Conservation (phyloP, 495 filamentous ascomycete species). For the Penicillium daleae region DNA sequence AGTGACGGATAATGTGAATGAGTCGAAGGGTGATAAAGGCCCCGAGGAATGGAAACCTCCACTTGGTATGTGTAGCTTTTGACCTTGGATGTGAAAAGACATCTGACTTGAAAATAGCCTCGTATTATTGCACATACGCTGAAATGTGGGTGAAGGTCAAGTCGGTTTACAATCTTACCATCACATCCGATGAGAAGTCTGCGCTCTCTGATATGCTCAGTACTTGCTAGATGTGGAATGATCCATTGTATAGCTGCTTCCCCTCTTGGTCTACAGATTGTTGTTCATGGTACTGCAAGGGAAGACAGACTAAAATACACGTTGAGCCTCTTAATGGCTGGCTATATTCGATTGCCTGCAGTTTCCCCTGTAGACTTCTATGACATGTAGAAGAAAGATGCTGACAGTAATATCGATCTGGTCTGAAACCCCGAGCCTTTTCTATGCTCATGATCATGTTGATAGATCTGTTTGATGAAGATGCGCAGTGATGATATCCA, state of each 20-base stretch:
- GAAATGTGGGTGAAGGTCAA: slow-evolving; percentile 74
- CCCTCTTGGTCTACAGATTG: background rate
- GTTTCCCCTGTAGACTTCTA: background rate
- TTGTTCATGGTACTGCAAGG: background rate
- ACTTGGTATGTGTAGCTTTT: slow-evolving; percentile 41
- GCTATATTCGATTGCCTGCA: background rate
- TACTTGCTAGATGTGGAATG: slow-evolving; percentile 55
- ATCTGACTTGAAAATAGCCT: slow-evolving; percentile 32
- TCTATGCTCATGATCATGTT: background rate
- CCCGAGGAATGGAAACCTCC: slow-evolving; percentile 78
- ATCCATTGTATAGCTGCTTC: background rate
- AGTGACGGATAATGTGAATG: slow-evolving; percentile 75
- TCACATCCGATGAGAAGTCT: slow-evolving; percentile 64
- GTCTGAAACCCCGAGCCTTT: background rate
- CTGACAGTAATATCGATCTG: background rate
- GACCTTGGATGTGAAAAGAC: background rate
- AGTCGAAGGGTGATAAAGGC: slow-evolving; percentile 66
- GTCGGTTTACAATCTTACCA: slow-evolving; percentile 58
- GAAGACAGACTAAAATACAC: background rate
- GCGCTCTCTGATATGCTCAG: slow-evolving; percentile 66
- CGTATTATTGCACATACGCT: slow-evolving; percentile 77
- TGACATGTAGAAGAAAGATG: background rate
- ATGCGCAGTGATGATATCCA: slow-evolving; percentile 35
- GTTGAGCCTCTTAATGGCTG: background rate
- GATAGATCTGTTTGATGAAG: background rate